phyloP scores from a whole-genome alignment of 1,284 basidiomycete species.

The Ganoderma meredithae region DNA sequence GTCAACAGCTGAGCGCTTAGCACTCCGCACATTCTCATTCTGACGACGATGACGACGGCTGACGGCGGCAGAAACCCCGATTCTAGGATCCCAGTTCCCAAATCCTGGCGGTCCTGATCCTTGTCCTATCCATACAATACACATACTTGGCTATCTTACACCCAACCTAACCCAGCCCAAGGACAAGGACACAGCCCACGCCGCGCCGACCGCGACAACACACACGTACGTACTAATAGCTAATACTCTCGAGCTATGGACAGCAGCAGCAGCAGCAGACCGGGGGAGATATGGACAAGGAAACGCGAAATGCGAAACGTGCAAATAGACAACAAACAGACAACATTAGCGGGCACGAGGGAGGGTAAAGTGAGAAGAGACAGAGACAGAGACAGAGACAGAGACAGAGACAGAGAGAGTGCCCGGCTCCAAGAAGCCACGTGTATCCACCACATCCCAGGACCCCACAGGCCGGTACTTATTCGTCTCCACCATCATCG shows the following conservation, averaged over 20 bases:
- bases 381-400: too few species aligned
- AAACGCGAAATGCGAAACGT: neutral
- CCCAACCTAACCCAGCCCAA: neutral
- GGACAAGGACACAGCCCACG: too few species aligned
- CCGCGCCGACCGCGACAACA: too few species aligned
- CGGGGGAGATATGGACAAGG: neutral
- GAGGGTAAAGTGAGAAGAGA: neutral
- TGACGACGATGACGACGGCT: too few species aligned
- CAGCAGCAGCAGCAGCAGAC: neutral
- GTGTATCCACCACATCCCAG: neutral
- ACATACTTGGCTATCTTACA: constrained; percentile 2
- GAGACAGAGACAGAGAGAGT: too few species aligned
- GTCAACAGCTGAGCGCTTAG: too few species aligned
- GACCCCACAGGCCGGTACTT: too few species aligned
- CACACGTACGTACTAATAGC: too few species aligned
- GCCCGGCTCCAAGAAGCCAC: neutral
- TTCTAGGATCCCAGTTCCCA: neutral
- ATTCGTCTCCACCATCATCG: too few species aligned
- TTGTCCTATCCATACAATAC: constrained; percentile 10
- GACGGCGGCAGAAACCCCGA: too few species aligned
- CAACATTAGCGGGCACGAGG: neutral
- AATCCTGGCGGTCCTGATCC: neutral
- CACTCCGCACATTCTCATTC: too few species aligned
- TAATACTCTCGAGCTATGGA: neutral
- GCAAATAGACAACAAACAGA: neutral